Base-by-base conservation (phyloP, 345 rosid species). In the Mangifera indica region DNA sequence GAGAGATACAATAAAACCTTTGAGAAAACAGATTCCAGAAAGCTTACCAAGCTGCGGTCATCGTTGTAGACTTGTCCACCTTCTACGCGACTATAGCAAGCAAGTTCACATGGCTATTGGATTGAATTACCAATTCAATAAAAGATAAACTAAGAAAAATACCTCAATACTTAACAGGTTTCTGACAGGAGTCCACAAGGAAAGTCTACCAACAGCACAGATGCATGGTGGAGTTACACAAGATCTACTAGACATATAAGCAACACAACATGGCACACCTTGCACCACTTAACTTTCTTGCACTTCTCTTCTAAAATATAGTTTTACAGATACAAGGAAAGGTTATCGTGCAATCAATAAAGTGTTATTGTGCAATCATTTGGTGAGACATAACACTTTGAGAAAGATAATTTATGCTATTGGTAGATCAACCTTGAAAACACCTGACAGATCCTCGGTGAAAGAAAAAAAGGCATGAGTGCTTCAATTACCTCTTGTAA, bases 81-180 rank as follows among this genome's bases (percentile, higher is more conserved):
- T 79, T 91, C 98, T 44, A 74, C 84, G 2, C 96, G 97, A 81
- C 98, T 95, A 74, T 95, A 92, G 84, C 91, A 86, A 58, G 88
- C 86, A 79, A 95, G 89, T 74, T 95, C 96, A 72, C 93, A 84
- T 24, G 99, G 99, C 99, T 95, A 86, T 73, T 34, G 29, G 61
- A 79, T 64, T 21, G 67, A 58, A 63, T 26, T 46, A 32, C 44
- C 25, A 65, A 71, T 44, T 57, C 65, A 76, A 42, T 4, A 44
- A 67, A 37, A 24, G 3, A 44, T 18, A 18, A 56, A 11, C 17
- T 65, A 73, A 14, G 14, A 63, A 24, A 73, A 24, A 48, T 18
- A 46, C 24, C 46, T 42, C 54, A 44, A 8, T 45, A 29, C 11
- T 18, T 32, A 49, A 58, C 18, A 32, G 60, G 54, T 26, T 56